phyloP scores from a whole-genome alignment of 129 eudicot species.

The Helianthus tuberosus region DNA sequence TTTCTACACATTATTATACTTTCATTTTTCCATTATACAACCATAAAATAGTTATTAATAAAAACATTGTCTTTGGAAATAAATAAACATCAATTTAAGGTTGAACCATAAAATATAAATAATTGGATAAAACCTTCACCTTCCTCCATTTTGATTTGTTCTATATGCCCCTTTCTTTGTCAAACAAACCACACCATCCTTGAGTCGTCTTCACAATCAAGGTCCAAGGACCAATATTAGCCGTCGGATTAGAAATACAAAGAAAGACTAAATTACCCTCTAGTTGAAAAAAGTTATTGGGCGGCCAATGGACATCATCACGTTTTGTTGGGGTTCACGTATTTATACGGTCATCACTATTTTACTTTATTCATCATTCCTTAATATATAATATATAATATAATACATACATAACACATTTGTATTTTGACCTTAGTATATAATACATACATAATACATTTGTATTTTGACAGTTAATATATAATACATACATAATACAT shows the following conservation, averaged over 20 bases:
- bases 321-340: conserved; percentile 42
- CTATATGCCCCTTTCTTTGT: conserved; percentile 25
- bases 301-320: conserved; percentile 39
- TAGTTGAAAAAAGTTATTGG: conserved; percentile 36
- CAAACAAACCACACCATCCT: conserved; percentile 36
- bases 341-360: conserved; percentile 28
- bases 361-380: conserved; percentile 17
- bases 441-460: no score
- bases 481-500: no score
- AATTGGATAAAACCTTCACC: conserved; percentile 8
- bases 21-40: no score
- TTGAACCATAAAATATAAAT: neutral
- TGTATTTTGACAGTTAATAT: no score
- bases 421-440: no score
- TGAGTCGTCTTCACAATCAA: conserved; percentile 20
- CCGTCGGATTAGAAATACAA: neutral
- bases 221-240: conserved; percentile 15
- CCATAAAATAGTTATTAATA: neutral
- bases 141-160: conserved; percentile 17
- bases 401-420: no score
- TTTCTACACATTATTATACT: no score
- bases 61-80: neutral
- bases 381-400: neutral
- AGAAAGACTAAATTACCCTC: conserved; percentile 26
- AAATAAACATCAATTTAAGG: neutral